phyloP scores from a whole-genome alignment of 352 stramenopile species.

The Pythium phragmiticola region DNA sequence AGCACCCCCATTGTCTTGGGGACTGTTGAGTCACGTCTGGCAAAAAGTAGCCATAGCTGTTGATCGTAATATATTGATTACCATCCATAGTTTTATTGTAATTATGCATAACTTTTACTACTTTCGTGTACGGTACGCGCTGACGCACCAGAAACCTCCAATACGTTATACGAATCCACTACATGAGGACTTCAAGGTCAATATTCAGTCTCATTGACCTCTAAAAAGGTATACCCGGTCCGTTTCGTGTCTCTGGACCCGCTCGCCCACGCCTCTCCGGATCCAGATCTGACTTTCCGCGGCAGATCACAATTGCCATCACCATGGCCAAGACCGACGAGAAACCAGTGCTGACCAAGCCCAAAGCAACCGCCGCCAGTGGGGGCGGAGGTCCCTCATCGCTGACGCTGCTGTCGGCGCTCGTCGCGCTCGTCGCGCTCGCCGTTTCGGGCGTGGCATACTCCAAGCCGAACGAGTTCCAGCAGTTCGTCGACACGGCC shows the following conservation, averaged over 20 bases:
- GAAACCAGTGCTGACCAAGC: neutral
- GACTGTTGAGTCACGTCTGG: too few species aligned
- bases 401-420: conserved; percentile 21
- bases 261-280: neutral
- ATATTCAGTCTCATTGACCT: neutral
- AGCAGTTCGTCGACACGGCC: conserved; percentile 14
- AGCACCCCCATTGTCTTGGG: neutral
- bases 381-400: conserved; percentile 6
- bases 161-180: too few species aligned
- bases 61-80: neutral
- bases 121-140: neutral
- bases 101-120: neutral
- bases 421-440: conserved; percentile 34
- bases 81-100: neutral
- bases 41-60: neutral
- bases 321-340: neutral
- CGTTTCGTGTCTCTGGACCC: conserved; percentile 10
- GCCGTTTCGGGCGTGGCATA: conserved; percentile 22
- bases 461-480: conserved; percentile 26
- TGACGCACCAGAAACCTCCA: neutral
- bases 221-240: neutral
- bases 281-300: conserved; percentile 4
- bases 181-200: too few species aligned
- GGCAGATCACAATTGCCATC: neutral
- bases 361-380: neutral